These are phyloP conservation scores for Helicocarpus griseus DNA, from an alignment of 2,329 filamentous ascomycete genomes.

Conservation along the genomic window DNA sequence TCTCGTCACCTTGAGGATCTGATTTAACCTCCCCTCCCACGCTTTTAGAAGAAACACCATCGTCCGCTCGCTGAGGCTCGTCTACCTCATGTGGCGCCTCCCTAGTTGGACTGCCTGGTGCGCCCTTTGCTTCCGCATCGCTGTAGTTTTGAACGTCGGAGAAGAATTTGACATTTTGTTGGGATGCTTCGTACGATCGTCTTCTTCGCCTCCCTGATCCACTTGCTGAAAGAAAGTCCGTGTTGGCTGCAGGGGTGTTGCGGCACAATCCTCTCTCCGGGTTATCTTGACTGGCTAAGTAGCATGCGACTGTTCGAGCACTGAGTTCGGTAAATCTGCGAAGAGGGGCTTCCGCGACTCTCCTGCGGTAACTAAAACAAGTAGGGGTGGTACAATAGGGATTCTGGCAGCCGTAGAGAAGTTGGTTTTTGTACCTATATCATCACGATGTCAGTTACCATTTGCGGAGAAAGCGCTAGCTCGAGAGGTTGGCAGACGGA, in stretches of 20 bases:
- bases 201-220: neutral
- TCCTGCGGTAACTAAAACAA: slow-evolving; percentile 68
- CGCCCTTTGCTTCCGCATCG: neutral
- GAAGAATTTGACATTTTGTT: neutral
- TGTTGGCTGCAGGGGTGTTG: slow-evolving; percentile 23
- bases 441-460: neutral
- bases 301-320: slow-evolving; percentile 69
- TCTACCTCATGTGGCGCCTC: neutral
- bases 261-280: slow-evolving; percentile 61
- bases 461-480: neutral
- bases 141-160: neutral
- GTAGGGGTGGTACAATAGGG: slow-evolving; percentile 62
- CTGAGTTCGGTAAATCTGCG: slow-evolving; percentile 73
- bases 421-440: slow-evolving; percentile 63
- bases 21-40: slow-evolving; percentile 3
- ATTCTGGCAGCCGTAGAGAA: slow-evolving; percentile 70
- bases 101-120: neutral
- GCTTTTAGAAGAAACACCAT: neutral
- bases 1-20: slow-evolving; percentile 15
- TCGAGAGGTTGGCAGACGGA: slow-evolving; percentile 26
- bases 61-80: neutral
- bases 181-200: neutral
- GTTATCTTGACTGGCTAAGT: slow-evolving; percentile 70
- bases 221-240: slow-evolving; percentile 5
- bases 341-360: slow-evolving; percentile 58